Base-by-base conservation (phyloP, 2,329 filamentous ascomycete genomes). In the Fusarium torreyae region DNA sequence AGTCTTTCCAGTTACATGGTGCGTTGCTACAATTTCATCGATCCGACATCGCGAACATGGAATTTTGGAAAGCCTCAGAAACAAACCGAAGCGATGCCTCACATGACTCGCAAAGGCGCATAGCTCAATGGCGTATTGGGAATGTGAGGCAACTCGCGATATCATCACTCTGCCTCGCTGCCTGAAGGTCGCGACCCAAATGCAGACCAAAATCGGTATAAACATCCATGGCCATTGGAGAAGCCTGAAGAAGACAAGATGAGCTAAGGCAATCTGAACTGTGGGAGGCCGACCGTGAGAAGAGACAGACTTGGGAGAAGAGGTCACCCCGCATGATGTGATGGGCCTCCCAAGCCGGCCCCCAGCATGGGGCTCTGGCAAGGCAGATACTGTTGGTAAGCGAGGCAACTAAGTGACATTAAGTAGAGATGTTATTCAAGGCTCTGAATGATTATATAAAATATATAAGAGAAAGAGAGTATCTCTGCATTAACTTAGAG, bases 321-420 rank as follows among this genome's bases (percentile, higher is more conserved):
- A 36, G 15, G 38, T 53, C 63, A 66, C 43, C 66, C 66, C 44
- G 56, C 66, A 70, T 67, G n/a, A 40, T 58, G 59, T 53, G 72
- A 62, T 72, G 54, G 72, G 72, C 72, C 72, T 70, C 72, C 66
- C 49, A 57, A 20, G 34, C 31, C 57, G 68, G 68, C 59, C 68
- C 18, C 46, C 56, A 26, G 28, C 63, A 62, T 56, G 55, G 49
- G 67, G 46, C 68, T 70, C 57, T 9, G 53, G 24, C n/a, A 26
- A 68, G 59, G 59, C 52, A 50, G 44, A 50, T 34, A n/a, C 5
- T 20, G 7, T 17, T 43, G 39, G 17, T 28, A 4, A 14, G 7
- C 15, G 11, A 50, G 31, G 28, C 17, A 24, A 8, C 49, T 22
- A 22, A 14, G 3, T 48, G 15, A 33, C 7, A 17, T 28, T 7